Evolutionary conservation across 495 filamentous ascomycete genomes (phyloP), one percentile per base, ranked within the genome.

Genomic region (Penicillium atrosanguineum): DNA sequence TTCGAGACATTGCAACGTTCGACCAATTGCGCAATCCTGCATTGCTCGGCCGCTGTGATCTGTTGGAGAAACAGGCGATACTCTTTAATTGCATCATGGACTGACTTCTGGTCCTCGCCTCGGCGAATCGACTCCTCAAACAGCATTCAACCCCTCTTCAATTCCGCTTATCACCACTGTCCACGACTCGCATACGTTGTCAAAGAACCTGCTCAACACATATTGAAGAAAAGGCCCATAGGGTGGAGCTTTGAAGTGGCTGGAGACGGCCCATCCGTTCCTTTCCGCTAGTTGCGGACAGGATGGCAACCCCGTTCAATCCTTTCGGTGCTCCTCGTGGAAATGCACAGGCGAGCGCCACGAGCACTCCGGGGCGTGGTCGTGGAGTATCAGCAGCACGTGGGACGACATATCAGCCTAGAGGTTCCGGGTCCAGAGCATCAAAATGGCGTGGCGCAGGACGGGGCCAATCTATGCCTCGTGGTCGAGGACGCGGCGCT

Each of bases 301-400:
- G 60, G 51, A 76, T 76, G 73, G 65, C 71, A 53, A 64, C 60
- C 49, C 65, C 71, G 44, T 57, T 70, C 31, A 70, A 66, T 54
- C 64, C 69, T 26, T 75, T 70, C 55, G 55, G 53, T 50, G 67
- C 36, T 7, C 26, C 49, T 47, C 56, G 67, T 29, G 38, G 38
- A 18, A 19, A 16, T 18, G 38, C 38, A 20, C 38, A 40, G 16
- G 38, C 38, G 16, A 42, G 34, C 34, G 41, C 59, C 34, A 44
- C 63, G 44, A 56, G 52, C 46, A 40, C 56, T 7, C 19, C 44
- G 19, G 58, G 60, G 7, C 61, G 63, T 48, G 71, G 71, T 40
- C 64, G 71, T 50, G 71, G 72, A 52, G 59, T 59, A 55, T 25
- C 44, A 4, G 36, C 60, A 8, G 53, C 45, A 2, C 59, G 58